Evolutionary conservation across 768 basidiomycete genomes (phyloP).

Genomic region (Agrocybe praecox): DNA sequence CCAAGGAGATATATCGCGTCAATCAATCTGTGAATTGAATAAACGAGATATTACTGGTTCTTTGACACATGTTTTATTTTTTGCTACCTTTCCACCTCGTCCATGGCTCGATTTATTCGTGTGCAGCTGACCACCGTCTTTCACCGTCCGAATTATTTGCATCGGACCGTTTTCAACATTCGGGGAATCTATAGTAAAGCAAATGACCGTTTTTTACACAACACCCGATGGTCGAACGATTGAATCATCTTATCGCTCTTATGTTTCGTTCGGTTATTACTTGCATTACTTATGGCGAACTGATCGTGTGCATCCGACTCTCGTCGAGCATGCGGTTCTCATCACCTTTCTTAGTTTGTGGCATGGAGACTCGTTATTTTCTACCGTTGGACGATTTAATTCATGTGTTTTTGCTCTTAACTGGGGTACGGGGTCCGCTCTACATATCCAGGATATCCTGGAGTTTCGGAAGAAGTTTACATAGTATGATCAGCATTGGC

Average conservation of each 20-base stretch:
- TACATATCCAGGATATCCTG: no score
- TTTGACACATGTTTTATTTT: slow-evolving; percentile 1
- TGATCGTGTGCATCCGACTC: not conserved
- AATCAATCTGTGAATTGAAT: not conserved
- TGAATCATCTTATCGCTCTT: not conserved
- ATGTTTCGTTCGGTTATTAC: no score
- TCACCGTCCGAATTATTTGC: no score
- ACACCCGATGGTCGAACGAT: not conserved
- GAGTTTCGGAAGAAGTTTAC: no score
- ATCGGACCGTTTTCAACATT: no score
- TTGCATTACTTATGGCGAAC: not conserved
- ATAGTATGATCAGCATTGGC: no score
- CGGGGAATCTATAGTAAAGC: no score
- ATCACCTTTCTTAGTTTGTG: not conserved
- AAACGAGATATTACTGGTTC: not conserved
- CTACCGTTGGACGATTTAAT: not conserved
- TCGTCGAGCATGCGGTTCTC: not conserved
- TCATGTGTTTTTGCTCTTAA: not conserved
- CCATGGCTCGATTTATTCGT: no score
- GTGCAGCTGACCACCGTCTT: no score
- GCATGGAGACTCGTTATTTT: not conserved
- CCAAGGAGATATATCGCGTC: slow-evolving; percentile 9
- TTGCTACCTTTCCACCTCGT: not conserved
- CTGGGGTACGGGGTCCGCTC: not conserved
- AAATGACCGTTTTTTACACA: no score